A percentile compares a stretch with the other conserved stretches of the same genome.
Conservation (phyloP, 805 yeast species). For the Myxozyma kluyveri region DNA sequence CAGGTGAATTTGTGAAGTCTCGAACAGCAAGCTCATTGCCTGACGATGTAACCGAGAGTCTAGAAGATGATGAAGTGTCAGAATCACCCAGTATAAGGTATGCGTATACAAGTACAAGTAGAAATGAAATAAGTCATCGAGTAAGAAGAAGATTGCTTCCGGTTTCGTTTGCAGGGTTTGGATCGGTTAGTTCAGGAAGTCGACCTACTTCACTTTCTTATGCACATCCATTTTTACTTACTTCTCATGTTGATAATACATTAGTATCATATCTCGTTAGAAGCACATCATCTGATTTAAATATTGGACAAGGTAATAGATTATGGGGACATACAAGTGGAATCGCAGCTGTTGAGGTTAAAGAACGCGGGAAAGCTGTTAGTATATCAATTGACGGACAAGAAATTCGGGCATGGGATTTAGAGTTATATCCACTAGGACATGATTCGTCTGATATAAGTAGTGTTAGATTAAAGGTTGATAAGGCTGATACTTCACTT, state of each 20-base stretch:
- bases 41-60: no score
- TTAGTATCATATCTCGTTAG: conserved; percentile 16
- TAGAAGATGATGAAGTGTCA: not conserved
- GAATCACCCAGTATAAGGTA: not conserved
- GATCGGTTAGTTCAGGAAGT: not conserved
- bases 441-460: not conserved
- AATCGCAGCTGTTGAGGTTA: conserved; percentile 16
- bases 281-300: conserved; percentile 13
- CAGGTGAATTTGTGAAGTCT: conserved; percentile 5
- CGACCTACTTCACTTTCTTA: conserved; percentile 20
- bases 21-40: conserved; percentile 21
- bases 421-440: conserved; percentile 5
- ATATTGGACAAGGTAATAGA: conserved; percentile 5
- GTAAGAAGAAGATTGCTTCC: not conserved
- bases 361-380: conserved; percentile 23
- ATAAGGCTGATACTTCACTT: no score
- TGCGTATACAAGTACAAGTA: not conserved
- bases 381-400: conserved; percentile 16
- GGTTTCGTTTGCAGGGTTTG: not conserved
- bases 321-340: conserved; percentile 26
- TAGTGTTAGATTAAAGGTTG: conserved; percentile 10
- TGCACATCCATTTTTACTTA: conserved; percentile 23
- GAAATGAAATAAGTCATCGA: no score
- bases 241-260: conserved; percentile 23
- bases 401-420: conserved; percentile 24